These are phyloP conservation scores for Coemansia sp. DNA, from an alignment of 192 early-diverging fungal species.

Conservation along the genomic window DNA sequence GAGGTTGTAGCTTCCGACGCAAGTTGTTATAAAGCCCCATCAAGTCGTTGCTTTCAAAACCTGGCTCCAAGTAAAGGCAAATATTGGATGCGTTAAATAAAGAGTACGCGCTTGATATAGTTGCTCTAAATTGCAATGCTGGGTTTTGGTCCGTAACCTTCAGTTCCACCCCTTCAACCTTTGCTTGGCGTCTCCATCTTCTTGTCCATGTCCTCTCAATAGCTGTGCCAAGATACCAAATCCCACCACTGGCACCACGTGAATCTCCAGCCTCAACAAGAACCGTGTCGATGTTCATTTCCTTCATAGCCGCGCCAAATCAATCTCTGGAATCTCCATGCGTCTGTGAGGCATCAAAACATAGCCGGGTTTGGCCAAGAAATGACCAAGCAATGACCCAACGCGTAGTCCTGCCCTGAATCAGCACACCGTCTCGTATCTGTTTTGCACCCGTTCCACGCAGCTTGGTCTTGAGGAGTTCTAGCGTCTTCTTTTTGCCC, in stretches of 20 bases:
- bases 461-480: conserved; percentile 2
- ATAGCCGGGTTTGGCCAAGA: conserved; percentile 12
- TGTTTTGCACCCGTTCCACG: conserved; percentile 8
- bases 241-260: background rate
- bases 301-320: background rate
- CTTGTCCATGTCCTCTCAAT: conserved; percentile 29
- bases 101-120: background rate
- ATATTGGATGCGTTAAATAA: background rate
- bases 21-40: conserved; percentile 41
- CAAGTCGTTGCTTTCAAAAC: conserved; percentile 12
- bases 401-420: conserved; percentile 27
- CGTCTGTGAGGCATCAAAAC: background rate
- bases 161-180: background rate
- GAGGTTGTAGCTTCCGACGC: background rate
- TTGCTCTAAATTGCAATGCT: conserved; percentile 41
- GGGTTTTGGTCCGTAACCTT: background rate
- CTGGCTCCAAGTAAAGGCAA: conserved; percentile 14
- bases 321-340: background rate
- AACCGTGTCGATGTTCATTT: conserved; percentile 5
- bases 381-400: conserved; percentile 54
- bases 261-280: background rate
- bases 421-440: conserved; percentile 15
- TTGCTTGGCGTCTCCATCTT: conserved; percentile 21
- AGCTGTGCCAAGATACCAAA: conserved; percentile 7
- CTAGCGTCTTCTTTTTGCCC: conserved; percentile 61